Conservation (phyloP, 2,329 filamentous ascomycete species). For the Pseudogymnoascus sp. region DNA sequence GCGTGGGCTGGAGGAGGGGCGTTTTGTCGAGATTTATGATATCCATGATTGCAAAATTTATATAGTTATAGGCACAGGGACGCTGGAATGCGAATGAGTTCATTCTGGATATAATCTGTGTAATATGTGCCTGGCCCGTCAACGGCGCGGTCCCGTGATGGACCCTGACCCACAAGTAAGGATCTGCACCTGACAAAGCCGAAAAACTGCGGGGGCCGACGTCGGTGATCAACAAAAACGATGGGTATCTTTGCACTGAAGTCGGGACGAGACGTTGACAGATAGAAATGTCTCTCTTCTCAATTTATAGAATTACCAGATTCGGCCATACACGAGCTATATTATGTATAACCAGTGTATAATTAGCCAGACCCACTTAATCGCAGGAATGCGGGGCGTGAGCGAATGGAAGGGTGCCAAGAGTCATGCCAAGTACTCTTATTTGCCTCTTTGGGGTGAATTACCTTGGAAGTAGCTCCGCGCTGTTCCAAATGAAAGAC, state of each 20-base stretch:
- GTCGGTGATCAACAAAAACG: not conserved
- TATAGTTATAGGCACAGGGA: not conserved
- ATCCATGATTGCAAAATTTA: not conserved
- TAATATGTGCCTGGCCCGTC: not conserved
- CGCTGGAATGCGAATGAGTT: not conserved
- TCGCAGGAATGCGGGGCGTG: not conserved
- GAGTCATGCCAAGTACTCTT: not conserved
- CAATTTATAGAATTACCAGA: not conserved
- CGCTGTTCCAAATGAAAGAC: not conserved
- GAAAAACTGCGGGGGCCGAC: conserved; percentile 2
- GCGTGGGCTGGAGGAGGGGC: not conserved
- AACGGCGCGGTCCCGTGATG: not conserved
- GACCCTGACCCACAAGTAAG: not conserved
- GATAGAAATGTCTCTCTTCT: conserved; percentile 4
- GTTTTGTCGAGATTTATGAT: conserved; percentile 5
- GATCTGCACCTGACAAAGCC: conserved; percentile 1
- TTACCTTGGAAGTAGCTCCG: not conserved
- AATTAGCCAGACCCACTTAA: not conserved
- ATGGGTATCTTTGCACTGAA: not conserved
- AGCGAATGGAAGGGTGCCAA: not conserved
- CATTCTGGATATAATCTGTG: not conserved
- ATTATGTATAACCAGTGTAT: not conserved
- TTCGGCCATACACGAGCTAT: not conserved
- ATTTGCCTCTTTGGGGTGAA: not conserved
- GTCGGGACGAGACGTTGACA: not conserved